Conservation (phyloP, 148 eudicot species). For the Camellia lanceoleosa region DNA sequence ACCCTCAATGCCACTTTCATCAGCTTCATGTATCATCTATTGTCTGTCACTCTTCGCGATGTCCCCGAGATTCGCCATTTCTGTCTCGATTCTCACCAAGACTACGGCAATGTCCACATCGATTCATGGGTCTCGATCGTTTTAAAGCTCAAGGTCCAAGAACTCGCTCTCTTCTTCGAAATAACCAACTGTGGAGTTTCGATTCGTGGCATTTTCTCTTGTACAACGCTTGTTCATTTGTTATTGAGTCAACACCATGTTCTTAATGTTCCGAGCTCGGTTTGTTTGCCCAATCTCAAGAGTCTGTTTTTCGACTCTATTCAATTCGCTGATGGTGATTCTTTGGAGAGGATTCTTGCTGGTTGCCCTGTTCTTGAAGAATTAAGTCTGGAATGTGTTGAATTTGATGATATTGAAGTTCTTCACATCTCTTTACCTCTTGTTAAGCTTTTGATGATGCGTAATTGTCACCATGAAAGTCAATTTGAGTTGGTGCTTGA, state of each 20-base stretch:
- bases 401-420: not conserved
- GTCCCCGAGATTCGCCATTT: not conserved
- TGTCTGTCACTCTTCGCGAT: not conserved
- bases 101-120: not conserved
- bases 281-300: constrained; percentile 2
- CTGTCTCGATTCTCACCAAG: not conserved
- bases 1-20: not conserved
- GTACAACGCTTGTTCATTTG: not conserved
- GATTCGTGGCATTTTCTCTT: not conserved
- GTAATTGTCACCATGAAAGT: not conserved
- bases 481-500: not conserved
- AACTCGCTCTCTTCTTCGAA: not conserved
- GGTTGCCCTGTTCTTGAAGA: constrained; percentile 11
- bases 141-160: not conserved
- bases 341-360: not conserved
- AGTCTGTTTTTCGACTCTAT: not conserved
- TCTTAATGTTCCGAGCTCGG: not conserved
- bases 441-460: not conserved
- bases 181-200: not conserved
- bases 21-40: not conserved
- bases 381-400: not conserved
- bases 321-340: not conserved
- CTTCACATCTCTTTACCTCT: not conserved
- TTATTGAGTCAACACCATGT: not conserved
- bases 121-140: not conserved